phyloP scores from a whole-genome alignment of 495 filamentous ascomycete species.

The Filosporella fistucella region DNA sequence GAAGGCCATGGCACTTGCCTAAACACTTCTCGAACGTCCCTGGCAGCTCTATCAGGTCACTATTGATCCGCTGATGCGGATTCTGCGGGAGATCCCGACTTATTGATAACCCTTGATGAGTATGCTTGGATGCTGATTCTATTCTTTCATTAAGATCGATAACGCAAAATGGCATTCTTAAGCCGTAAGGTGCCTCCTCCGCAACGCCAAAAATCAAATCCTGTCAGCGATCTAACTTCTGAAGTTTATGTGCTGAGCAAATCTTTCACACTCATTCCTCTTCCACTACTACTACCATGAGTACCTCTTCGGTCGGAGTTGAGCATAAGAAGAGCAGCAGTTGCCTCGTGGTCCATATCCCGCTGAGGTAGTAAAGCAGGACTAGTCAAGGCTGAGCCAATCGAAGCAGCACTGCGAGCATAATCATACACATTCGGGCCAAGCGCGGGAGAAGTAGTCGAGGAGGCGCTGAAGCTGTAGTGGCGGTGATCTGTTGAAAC shows the following conservation, averaged over 20 bases:
- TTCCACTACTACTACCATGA: slow-evolving; percentile 14
- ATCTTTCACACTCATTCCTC: slow-evolving; percentile 74
- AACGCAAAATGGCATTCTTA: no score
- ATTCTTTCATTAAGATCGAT: no score
- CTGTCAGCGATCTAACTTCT: no score
- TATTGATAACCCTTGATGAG: no score
- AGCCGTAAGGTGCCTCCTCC: no score
- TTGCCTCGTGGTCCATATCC: slow-evolving; percentile 71
- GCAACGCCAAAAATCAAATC: no score
- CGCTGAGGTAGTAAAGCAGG: slow-evolving; percentile 37
- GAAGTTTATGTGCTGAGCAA: slow-evolving; percentile 66
- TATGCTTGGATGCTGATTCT: no score
- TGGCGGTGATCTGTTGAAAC: slow-evolving; percentile 35
- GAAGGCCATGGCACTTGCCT: no score
- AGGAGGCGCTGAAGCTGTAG: slow-evolving; percentile 40
- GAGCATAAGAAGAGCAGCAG: slow-evolving; percentile 74
- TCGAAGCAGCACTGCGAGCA: slow-evolving; percentile 19
- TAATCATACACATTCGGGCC: slow-evolving; percentile 34
- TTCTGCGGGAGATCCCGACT: no score
- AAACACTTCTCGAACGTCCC: no score
- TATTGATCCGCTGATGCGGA: no score
- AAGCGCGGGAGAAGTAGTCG: slow-evolving; percentile 41
- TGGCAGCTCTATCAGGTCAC: no score
- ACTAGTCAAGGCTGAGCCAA: slow-evolving; percentile 41
- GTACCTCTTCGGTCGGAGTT: slow-evolving; percentile 59